Evolutionary conservation across 306 rosid species (phyloP), one percentile per base, ranked within the genome.

Genomic region (Dalbergia oliveri): DNA sequence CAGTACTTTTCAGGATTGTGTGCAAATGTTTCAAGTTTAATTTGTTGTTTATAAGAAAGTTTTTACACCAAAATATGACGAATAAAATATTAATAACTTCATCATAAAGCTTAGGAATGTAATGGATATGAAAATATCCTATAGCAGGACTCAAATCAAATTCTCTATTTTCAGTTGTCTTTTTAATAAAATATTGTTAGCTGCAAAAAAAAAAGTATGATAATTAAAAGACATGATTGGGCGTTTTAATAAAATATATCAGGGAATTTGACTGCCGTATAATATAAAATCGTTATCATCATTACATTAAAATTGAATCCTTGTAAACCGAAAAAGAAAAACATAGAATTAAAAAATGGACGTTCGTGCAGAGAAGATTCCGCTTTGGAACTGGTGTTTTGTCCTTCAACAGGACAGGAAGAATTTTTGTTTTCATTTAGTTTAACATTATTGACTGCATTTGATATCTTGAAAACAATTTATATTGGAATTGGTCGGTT

Each of bases 301-400:
- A 34, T 11, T 53, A 16, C 14, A 39, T 58, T 21, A 41, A 58
- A 75, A 45, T 62, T 13, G 26, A 13, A 70, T 70, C 23, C 16
- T 5, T 11, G 4, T 13, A 35, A 35, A 34, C 3, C 31, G 6
- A 63, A 37, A 13, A 51, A 70, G 3, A 1, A n/a, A 37, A 34
- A 16, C 1, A 43, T 26, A 26, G 31, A 26, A 3, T 50, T 43
- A 49, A 21, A 23, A 26, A 53, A 54, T 26, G 11, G 72, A 54
- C 72, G 62, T 35, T 62, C 43, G 34, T 79, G 33, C 47, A 49
- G 56, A 80, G 65, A 34, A 72, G 67, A 53, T 26, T 64, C 66
- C 31, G 51, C 79, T 41, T 81, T 47, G 79, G 62, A 73, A 81
- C 9, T 54, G 66, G 49, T 51, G 69, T 54, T 80, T 64, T n/a